Evolutionary conservation across 148 eudicot genomes (phyloP), one percentile per base, ranked within the genome.

Genomic region (Rhododendron vialii): DNA sequence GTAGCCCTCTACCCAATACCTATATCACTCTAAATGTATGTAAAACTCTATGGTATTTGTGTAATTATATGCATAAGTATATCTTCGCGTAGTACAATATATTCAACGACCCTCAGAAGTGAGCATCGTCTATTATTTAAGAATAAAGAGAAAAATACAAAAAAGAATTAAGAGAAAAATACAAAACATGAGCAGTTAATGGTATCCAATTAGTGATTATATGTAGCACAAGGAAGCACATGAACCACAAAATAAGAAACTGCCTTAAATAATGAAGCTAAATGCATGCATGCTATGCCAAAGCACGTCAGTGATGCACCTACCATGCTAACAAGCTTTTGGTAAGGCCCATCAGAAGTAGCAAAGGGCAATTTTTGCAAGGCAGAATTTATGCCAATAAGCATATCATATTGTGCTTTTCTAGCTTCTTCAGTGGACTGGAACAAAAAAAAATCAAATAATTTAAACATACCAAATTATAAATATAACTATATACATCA

Each of bases 361-460:
- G 88, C 83, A 82, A 89, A 84, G 35, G 90, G 88, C 75, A 92
- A 89, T 89, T 86, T 90, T 80, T 86, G 89, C 92, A 97, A 89
- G 86, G 85, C 87, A 82, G 95, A 91, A 84, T 93, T 90, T 59
- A 95, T 85, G 84, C 86, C 89, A 86, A 93, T 89, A 59, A 97
- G 93, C 88, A 89, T 90, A 87, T 97, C 99, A 85, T 97, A 97
- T 79, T 98, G 95, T 77, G 80, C 83, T 88, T 95, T 95, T 85
- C 99, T 92, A 82, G 92, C 88, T 84, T 94, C 98, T 89, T 97
- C 98, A 81, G 91, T 90, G 83, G 96, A 91, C 96, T 94, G 89
- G 26, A 89, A 51, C 55, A 69, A n/a, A 41, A 61, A 33, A 11
- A 35, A 69, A 14, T 41, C 55, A 82, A 50, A 78, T 12, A 15